Evolutionary conservation across 2,329 filamentous ascomycete genomes (phyloP), one percentile per base, ranked within the genome.

Genomic region (Blastomyces gilchristii): DNA sequence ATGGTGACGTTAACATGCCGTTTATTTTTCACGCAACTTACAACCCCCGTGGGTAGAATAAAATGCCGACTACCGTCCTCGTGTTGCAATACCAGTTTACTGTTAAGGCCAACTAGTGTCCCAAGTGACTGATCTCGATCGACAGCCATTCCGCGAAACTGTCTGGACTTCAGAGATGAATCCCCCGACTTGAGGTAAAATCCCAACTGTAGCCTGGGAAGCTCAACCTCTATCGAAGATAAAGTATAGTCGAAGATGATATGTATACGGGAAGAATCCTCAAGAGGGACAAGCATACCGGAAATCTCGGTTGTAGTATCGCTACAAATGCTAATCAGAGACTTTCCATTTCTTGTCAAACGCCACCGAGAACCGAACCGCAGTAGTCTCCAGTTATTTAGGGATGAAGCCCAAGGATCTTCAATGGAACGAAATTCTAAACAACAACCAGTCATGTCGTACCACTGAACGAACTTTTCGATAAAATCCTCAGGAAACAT

Each of bases 131-230:
- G 83, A 12, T 75, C 37, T 0, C 64, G 16, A 65, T 84, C 81
- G 1, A 87, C 58, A 0, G 68, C 65, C 77, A 83, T 82, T 1
- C 78, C 81, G 0, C 76, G 74, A 63, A 80, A 82, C 62, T 85
- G 78, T 6, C 75, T 77, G 0, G 80, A 85, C n/a, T 68, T 62
- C 2, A 85, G 64, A 0, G 66, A 61, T 0, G 68, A 66, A 0
- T 71, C 69, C 1, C 68, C 65, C 0, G 63, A 16, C 1, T 67
- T 65, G 0, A 82, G 61, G 8, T 64, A 68, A 63, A 86, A 87
- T 0, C 75, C 73, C 0, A 85, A 70, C 4, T 78, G 75, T 0
- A 83, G 69, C 1, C 79, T 73, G 0, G 82, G 81, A 0, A 86
- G 63, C 1, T 78, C 72, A 1, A 82, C 71, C 0, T 76, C 68